Evolutionary conservation across 1,284 basidiomycete genomes (phyloP).

Genomic region (Fereydounia khargensis): DNA sequence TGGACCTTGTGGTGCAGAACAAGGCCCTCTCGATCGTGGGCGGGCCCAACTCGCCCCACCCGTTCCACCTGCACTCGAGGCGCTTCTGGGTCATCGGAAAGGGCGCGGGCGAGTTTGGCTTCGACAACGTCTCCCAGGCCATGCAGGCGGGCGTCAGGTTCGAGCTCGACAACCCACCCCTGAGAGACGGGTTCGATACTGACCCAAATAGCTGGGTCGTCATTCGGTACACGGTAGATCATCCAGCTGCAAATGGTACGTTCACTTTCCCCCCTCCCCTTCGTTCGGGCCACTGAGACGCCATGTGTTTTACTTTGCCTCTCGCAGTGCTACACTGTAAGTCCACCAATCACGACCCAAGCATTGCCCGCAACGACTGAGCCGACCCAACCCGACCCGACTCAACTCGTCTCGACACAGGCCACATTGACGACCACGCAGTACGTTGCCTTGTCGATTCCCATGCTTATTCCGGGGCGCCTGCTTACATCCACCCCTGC

Average conservation of each 20-base stretch:
- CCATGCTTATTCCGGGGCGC: no score
- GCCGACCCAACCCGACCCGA: no score
- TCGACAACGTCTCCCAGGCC: conserved; percentile 23
- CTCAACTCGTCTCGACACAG: no score
- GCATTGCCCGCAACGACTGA: no score
- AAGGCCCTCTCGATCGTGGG: conserved; percentile 36
- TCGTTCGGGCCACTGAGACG: no score
- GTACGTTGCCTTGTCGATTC: no score
- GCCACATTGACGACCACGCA: conserved; percentile 40
- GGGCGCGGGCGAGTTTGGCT: conserved; percentile 20
- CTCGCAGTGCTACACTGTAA: conserved; percentile 36
- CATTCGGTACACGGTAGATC: conserved; percentile 31
- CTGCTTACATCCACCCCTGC: no score
- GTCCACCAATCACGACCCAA: no score
- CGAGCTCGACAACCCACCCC: conserved; percentile 26
- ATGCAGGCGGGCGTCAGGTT: conserved; percentile 10
- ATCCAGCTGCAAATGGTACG: conserved; percentile 31
- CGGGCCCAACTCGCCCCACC: conserved; percentile 35
- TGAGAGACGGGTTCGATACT: conserved; percentile 37
- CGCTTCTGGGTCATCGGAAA: conserved; percentile 36
- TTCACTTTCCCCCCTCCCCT: no score
- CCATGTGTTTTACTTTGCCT: no score
- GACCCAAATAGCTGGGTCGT: conserved; percentile 33
- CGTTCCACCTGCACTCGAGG: conserved; percentile 36
- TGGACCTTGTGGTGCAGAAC: conserved; percentile 37